Evolutionary conservation across 768 basidiomycete genomes (phyloP).

Genomic region (Gloeopeniophorella convolvens): DNA sequence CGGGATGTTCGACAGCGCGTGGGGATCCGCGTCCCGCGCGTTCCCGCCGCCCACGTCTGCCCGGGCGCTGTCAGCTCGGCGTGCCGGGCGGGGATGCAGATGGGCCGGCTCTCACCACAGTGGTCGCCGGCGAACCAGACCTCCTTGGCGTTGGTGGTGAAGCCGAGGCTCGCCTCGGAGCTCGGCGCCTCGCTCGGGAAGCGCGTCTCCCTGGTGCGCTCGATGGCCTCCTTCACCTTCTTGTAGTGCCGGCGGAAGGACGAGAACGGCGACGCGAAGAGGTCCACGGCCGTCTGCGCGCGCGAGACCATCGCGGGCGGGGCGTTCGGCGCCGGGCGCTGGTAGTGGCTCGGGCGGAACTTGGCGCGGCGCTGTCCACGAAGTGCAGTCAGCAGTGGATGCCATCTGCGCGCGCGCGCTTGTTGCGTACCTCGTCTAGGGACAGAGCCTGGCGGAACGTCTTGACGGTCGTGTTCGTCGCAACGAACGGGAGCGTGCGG

Average conservation of each 20-base stretch:
- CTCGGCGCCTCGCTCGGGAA: not conserved
- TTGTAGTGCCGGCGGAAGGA: not conserved
- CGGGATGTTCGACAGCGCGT: slow-evolving; percentile 9
- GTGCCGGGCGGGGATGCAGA: not conserved
- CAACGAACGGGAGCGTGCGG: slow-evolving; percentile 59
- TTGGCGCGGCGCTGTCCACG: slow-evolving; percentile 55
- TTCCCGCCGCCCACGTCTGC: slow-evolving; percentile 17
- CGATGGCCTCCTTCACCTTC: not conserved
- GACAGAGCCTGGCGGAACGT: slow-evolving; percentile 71
- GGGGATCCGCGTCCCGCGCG: not conserved
- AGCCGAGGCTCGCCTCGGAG: not conserved
- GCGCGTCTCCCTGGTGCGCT: not conserved
- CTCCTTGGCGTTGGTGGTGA: slow-evolving; percentile 1
- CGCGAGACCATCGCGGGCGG: not conserved
- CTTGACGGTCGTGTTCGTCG: slow-evolving; percentile 53
- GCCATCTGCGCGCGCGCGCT: not conserved
- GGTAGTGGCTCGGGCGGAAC: slow-evolving; percentile 58
- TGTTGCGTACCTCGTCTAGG: slow-evolving; percentile 69
- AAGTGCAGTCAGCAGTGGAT: not conserved
- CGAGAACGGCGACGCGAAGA: not conserved
- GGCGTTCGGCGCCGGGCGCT: slow-evolving; percentile 34
- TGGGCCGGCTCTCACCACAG: not conserved
- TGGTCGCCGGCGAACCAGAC: slow-evolving; percentile 14
- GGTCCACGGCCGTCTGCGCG: not conserved
- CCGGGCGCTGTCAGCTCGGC: not conserved